Conservation (phyloP, 1,284 basidiomycete species). For the Schizopora paradoxa region DNA sequence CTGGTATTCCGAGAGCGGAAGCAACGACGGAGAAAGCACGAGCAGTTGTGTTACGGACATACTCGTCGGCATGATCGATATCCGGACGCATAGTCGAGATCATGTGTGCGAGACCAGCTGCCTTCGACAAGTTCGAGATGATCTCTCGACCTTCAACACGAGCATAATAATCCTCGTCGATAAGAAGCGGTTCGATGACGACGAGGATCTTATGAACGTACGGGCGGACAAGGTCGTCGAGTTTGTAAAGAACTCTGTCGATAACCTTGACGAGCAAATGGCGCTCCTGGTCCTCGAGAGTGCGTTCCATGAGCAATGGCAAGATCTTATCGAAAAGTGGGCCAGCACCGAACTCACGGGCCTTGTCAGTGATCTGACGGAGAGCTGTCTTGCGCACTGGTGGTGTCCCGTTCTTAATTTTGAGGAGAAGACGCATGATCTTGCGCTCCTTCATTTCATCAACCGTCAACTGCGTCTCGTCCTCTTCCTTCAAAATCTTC, state of each 20-base stretch:
- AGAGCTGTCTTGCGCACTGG: constrained; percentile 97
- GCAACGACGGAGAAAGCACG: constrained; percentile 99
- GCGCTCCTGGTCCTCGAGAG: constrained; percentile 97
- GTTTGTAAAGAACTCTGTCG: constrained; percentile 97
- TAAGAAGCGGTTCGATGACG: constrained; percentile 97
- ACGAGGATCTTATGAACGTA: constrained; percentile 99
- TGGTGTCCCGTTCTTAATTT: constrained; percentile 99
- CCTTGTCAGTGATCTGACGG: constrained; percentile 99
- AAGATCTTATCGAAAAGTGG: constrained; percentile 99
- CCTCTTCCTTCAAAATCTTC: constrained; percentile 92
- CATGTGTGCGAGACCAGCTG: constrained; percentile 99
- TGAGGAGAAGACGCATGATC: constrained; percentile 98
- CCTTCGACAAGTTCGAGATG: constrained; percentile 98
- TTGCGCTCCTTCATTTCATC: constrained; percentile 99
- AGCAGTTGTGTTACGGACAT: constrained; percentile 98
- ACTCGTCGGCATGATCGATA: constrained; percentile 99
- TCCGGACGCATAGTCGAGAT: constrained; percentile 99
- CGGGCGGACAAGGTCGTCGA: constrained; percentile 97
- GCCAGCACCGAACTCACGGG: constrained; percentile 96
- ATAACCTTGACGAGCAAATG: constrained; percentile 99
- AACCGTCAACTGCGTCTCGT: constrained; percentile 91
- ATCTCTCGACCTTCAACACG: constrained; percentile 99
- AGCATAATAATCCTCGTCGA: constrained; percentile 99
- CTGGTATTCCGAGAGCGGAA: constrained; percentile 96
- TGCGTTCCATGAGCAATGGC: constrained; percentile 97